Evolutionary conservation across 163 green algal species (phyloP).

Genomic region (Chloromonas sp.): DNA sequence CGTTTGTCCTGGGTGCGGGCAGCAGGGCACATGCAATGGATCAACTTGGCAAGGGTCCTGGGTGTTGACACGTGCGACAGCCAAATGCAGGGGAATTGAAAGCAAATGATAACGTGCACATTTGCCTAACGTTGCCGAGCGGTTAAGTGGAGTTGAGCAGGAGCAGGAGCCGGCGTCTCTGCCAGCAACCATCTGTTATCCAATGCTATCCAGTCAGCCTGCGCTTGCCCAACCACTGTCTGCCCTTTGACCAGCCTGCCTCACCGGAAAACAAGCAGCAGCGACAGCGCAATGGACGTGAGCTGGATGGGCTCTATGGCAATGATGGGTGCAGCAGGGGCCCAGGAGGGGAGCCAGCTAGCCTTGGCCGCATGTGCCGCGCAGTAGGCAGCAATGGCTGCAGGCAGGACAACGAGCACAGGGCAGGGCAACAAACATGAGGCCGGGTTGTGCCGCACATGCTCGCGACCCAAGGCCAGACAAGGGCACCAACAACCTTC

Average conservation of each 20-base stretch:
- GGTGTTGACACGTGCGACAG: too few relatives aligned
- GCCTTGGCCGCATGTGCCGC: neutral
- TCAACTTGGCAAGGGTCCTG: too few relatives aligned
- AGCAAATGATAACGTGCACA: too few relatives aligned
- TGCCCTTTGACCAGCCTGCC: neutral
- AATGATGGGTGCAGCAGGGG: neutral
- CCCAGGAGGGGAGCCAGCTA: neutral
- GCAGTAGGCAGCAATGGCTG: neutral
- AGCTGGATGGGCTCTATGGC: slow-evolving; percentile 53
- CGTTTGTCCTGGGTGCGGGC: neutral
- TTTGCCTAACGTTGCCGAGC: too few relatives aligned
- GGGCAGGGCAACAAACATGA: neutral
- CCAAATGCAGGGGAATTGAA: too few relatives aligned
- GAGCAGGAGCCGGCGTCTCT: too few relatives aligned
- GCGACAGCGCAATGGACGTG: slow-evolving; percentile 66
- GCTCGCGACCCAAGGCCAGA: neutral
- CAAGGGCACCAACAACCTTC: too few relatives aligned
- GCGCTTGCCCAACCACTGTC: too few relatives aligned
- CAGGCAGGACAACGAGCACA: neutral
- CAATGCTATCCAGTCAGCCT: too few relatives aligned
- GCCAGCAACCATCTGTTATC: too few relatives aligned
- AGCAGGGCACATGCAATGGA: too few relatives aligned
- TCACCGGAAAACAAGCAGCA: slow-evolving; percentile 60
- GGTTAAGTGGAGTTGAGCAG: too few relatives aligned
- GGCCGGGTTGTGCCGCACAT: neutral